Percentiles rank a stretch among this genome's conserved stretches.
Conservation (phyloP, 352 stramenopile genomes). For the Globisporangium echinulatum region DNA sequence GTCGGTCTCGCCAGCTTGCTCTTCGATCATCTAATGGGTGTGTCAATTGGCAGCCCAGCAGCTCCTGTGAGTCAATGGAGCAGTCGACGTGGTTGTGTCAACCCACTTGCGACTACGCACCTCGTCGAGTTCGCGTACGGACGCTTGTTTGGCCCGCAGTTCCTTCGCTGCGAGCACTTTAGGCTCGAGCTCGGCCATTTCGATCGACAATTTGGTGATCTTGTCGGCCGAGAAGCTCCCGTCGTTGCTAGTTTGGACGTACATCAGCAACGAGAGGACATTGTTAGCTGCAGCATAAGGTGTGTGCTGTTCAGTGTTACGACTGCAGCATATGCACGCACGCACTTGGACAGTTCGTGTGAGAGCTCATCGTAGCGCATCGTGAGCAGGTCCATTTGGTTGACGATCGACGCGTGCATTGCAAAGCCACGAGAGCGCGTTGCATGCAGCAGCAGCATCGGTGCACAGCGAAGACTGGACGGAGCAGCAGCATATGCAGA, state of each 20-base stretch:
- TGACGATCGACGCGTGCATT: slow-evolving; percentile 70
- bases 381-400: slow-evolving; percentile 58
- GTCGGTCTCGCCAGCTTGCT: slow-evolving; percentile 41
- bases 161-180: slow-evolving; percentile 61
- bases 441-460: not conserved
- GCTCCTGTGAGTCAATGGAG: too few species aligned
- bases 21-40: slow-evolving; percentile 42
- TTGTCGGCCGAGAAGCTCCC: slow-evolving; percentile 63
- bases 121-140: slow-evolving; percentile 88
- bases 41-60: too few species aligned
- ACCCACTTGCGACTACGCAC: slow-evolving; percentile 14
- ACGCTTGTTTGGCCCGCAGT: slow-evolving; percentile 85
- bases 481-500: not conserved
- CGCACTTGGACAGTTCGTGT: slow-evolving; percentile 55
- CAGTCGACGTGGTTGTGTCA: too few species aligned
- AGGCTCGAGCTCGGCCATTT: slow-evolving; percentile 76
- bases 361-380: slow-evolving; percentile 61
- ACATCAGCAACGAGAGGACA: too few species aligned
- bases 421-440: slow-evolving; percentile 37
- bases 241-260: slow-evolving; percentile 39
- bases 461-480: not conserved
- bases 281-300: too few species aligned
- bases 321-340: not conserved
- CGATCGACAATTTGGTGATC: slow-evolving; percentile 78
- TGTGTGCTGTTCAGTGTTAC: not conserved